A percentile compares a stretch with the other conserved stretches of the same genome.
phyloP scores from a whole-genome alignment of 2,329 filamentous ascomycete species.

The Microcyclospora tardicrescens region DNA sequence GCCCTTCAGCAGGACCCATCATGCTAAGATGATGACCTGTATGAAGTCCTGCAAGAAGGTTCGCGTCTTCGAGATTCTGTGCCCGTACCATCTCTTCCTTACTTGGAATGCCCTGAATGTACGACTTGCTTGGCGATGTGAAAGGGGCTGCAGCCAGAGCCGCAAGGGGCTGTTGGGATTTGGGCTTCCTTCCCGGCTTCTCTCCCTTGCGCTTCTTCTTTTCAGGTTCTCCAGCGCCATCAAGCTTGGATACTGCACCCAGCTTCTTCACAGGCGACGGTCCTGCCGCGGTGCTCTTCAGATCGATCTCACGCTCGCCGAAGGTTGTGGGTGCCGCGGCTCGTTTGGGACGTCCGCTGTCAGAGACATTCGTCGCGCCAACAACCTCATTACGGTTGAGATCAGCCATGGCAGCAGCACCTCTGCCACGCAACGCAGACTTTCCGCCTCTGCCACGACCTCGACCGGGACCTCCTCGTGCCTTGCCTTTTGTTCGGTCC shows the following conservation, averaged over 20 bases:
- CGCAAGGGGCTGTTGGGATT: conserved; percentile 28
- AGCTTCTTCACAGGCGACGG: conserved; percentile 37
- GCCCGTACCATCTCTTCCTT: conserved; percentile 18
- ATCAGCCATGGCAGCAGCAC: conserved; percentile 49
- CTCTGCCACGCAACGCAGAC: conserved; percentile 31
- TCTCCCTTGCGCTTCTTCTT: conserved; percentile 24
- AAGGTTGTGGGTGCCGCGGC: conserved; percentile 59
- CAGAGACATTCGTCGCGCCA: conserved; percentile 24
- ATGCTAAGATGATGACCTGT: conserved; percentile 7
- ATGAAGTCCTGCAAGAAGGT: conserved; percentile 19
- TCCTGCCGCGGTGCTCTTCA: conserved; percentile 35
- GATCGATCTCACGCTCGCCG: conserved; percentile 51
- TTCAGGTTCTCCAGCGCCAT: conserved; percentile 19
- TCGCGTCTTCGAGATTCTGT: conserved; percentile 21
- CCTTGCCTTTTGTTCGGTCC: conserved; percentile 45
- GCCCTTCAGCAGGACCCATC: conserved; percentile 8
- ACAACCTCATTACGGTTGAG: conserved; percentile 35
- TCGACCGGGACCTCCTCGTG: conserved; percentile 19
- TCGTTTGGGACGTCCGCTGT: conserved; percentile 37
- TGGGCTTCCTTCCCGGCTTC: conserved; percentile 27
- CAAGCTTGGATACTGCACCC: conserved; percentile 13
- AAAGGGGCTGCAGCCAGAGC: conserved; percentile 17
- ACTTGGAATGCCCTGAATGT: conserved; percentile 6
- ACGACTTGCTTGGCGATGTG: conserved; percentile 23
- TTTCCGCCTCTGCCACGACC: conserved; percentile 36